Evolutionary conservation across 345 rosid genomes (phyloP).

Genomic region (Pistacia integerrima): DNA sequence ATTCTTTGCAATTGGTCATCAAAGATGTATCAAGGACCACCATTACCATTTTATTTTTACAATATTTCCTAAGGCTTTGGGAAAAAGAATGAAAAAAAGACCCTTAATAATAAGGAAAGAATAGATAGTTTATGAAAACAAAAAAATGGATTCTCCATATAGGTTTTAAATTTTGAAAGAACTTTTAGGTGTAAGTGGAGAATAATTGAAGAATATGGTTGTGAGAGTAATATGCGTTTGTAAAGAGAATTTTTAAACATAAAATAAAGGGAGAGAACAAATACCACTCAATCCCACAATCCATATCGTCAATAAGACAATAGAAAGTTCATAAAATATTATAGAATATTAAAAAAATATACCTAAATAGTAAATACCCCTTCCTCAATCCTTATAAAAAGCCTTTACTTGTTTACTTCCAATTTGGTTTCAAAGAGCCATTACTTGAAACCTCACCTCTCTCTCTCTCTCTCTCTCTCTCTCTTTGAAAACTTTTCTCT

Average conservation of each 20-base stretch:
- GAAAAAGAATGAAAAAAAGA: background rate
- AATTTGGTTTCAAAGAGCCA: constrained; percentile 31
- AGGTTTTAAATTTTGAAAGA: no score
- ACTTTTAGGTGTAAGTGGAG: no score
- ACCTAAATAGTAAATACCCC: background rate
- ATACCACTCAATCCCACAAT: constrained; percentile 26
- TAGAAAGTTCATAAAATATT: background rate
- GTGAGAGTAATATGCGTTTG: constrained; percentile 13
- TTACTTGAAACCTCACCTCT: constrained; percentile 16
- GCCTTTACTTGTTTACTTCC: constrained; percentile 20
- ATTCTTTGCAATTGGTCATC: no score
- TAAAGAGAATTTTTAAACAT: background rate
- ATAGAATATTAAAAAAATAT: background rate
- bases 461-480: constrained; percentile 23
- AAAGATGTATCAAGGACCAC: no score
- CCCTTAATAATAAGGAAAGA: background rate
- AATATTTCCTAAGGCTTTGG: background rate
- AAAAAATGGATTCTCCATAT: no score
- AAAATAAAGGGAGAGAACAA: constrained; percentile 15
- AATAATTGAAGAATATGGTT: no score
- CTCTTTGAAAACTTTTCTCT: background rate
- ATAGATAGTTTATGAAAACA: no score
- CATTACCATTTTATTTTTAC: no score
- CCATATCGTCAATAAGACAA: background rate
- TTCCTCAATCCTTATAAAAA: constrained; percentile 18